Evolutionary conservation across 2,329 filamentous ascomycete species (phyloP).

Genomic region (Knufia petricola): DNA sequence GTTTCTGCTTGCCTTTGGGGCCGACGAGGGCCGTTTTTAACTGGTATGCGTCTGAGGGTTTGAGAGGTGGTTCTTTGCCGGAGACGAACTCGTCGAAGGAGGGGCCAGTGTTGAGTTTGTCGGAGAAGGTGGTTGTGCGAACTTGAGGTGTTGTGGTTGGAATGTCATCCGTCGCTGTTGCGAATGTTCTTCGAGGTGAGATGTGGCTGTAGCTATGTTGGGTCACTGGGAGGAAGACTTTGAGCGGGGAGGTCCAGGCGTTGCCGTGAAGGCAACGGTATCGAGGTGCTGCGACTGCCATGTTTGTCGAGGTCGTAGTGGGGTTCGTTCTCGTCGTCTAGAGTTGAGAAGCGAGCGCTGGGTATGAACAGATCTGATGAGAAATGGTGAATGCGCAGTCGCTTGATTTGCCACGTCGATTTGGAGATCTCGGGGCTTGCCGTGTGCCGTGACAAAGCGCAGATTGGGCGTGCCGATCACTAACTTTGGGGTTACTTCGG

Average conservation of each 20-base stretch:
- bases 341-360: background rate
- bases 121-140: constrained; percentile 47
- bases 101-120: constrained; percentile 55
- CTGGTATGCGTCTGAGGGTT: constrained; percentile 45
- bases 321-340: too few relatives aligned
- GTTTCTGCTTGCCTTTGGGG: constrained; percentile 52
- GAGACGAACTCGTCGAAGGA: constrained; percentile 55
- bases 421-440: background rate
- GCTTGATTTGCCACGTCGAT: background rate
- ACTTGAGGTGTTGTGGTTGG: constrained; percentile 29
- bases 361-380: constrained; percentile 1
- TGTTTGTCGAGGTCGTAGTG: constrained; percentile 4
- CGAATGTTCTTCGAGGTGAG: constrained; percentile 31
- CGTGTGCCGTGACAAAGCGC: background rate
- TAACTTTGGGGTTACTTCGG: background rate
- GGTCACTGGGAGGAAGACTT: constrained; percentile 17
- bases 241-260: constrained; percentile 21
- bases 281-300: constrained; percentile 16
- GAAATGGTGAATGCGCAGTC: background rate
- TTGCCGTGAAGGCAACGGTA: constrained; percentile 20
- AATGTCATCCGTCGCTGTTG: constrained; percentile 35
- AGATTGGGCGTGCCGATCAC: background rate
- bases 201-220: constrained; percentile 3
- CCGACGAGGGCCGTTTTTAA: constrained; percentile 54
- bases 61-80: constrained; percentile 33